Evolutionary conservation across 1,139 yeast species (phyloP).

Genomic region (Yamadazyma membranifaciens): DNA sequence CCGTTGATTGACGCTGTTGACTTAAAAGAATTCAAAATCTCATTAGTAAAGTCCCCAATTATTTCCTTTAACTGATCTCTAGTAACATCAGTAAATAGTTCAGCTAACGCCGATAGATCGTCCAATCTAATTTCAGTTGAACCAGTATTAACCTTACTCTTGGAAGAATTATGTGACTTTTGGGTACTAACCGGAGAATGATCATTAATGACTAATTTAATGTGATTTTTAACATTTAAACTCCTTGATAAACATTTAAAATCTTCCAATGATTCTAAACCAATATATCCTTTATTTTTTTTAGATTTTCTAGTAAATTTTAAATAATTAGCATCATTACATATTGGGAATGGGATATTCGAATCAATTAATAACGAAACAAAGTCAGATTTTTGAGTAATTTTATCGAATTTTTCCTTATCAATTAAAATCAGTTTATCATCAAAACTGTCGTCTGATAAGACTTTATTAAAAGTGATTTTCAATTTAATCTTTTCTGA

Average conservation of each 20-base stretch:
- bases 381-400: constrained; percentile 10
- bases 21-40: constrained; percentile 9
- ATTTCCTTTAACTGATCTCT: constrained; percentile 15
- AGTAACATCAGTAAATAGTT: constrained; percentile 16
- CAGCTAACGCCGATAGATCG: constrained; percentile 13
- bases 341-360: constrained; percentile 11
- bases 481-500: constrained; percentile 10
- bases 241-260: constrained; percentile 48
- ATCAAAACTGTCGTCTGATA: constrained; percentile 7
- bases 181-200: constrained; percentile 1
- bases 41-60: constrained; percentile 13
- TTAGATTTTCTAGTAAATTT: constrained; percentile 39
- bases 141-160: background rate
- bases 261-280: constrained; percentile 38
- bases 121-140: constrained; percentile 3
- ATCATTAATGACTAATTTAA: constrained; percentile 21
- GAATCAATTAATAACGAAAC: constrained; percentile 7
- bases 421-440: constrained; percentile 9
- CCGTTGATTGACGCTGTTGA: background rate
- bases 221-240: constrained; percentile 41
- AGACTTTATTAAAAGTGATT: constrained; percentile 12
- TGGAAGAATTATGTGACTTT: background rate
- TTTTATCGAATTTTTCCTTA: constrained; percentile 5
- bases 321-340: constrained; percentile 4
- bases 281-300: constrained; percentile 40